These are phyloP conservation scores for Extremus antarcticus DNA, from an alignment of 495 filamentous ascomycete species.

Conservation along the genomic window DNA sequence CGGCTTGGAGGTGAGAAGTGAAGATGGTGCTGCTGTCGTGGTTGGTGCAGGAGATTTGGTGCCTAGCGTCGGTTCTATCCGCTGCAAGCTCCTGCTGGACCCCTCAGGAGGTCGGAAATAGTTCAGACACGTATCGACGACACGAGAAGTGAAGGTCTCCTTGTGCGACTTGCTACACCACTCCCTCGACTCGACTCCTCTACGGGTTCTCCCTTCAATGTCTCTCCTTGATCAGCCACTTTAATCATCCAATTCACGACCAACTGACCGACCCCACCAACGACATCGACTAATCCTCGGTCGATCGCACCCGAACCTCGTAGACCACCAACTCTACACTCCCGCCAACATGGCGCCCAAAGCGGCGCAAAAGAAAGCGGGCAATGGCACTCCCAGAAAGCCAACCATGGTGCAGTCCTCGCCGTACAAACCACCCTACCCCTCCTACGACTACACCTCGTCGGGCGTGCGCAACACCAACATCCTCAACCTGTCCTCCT, in stretches of 20 bases:
- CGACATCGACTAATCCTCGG: too few relatives aligned
- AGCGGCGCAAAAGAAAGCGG: neutral
- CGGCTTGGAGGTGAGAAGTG: neutral
- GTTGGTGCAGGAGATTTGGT: neutral
- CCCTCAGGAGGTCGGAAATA: neutral
- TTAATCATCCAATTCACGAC: neutral
- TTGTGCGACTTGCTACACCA: neutral
- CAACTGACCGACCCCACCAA: neutral
- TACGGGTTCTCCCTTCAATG: neutral
- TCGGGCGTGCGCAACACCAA: conserved; percentile 56
- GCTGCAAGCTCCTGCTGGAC: neutral
- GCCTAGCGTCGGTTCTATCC: neutral
- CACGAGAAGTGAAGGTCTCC: neutral
- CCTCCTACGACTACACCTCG: conserved; percentile 46
- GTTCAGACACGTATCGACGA: neutral
- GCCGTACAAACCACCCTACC: conserved; percentile 12
- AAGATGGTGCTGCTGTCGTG: neutral
- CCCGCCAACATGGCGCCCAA: conserved; percentile 9
- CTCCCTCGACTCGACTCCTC: neutral
- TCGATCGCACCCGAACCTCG: neutral
- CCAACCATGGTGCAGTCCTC: conserved; percentile 3
- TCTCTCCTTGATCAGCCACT: neutral
- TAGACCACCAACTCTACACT: neutral
- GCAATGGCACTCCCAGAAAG: neutral
- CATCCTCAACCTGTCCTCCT: conserved; percentile 52